Base-by-base conservation (phyloP, 208 protist species). In the Tritrichomonas foetus region DNA sequence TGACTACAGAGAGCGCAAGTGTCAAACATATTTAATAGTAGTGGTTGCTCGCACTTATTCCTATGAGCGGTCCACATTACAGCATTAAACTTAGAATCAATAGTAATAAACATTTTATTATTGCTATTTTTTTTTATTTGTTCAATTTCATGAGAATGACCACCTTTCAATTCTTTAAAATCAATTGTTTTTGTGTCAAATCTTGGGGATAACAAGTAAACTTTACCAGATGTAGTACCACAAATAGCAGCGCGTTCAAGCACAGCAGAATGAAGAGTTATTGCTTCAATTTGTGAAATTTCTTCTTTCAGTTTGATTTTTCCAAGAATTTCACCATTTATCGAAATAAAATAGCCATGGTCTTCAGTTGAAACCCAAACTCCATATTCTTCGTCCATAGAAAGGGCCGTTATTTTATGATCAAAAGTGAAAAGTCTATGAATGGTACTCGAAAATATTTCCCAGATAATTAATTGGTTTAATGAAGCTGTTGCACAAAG, bases 401-500 rank as follows among this genome's bases (percentile, higher is more conserved):
- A 25, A 9, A 89, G 14, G 0, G 16, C 41, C 14, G 25, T 36
- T 8, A 89, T 89, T 5, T 39, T 53, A 27, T 53, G 20, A 11
- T 57, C 47, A 47, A 89, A 89, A 47, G 5, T 39, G 2, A 89
- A 5, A 50, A 53, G 47, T 44, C 78, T 53, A 30, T 89, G 78
- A 61, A 57, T 89, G 16, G 78, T 53, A 53, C 41, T 47, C 27
- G 41, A 33, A 27, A 89, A 39, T 0, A 89, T 89, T 39, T 89
- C 47, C 78, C 78, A 89, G 0, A 89, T 41, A 47, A 89, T 20
- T 41, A 89, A 5, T 13, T 89, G 41, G 2, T 25, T 41, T 57
- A 53, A 44, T 89, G 78, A 53, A 14, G 78, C 78, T 39, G 78
- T 89, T 20, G 78, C 78, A 57, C 44, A 44, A 89, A 89, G 53